phyloP scores from a whole-genome alignment of 306 rosid species.

The Rosa persica region DNA sequence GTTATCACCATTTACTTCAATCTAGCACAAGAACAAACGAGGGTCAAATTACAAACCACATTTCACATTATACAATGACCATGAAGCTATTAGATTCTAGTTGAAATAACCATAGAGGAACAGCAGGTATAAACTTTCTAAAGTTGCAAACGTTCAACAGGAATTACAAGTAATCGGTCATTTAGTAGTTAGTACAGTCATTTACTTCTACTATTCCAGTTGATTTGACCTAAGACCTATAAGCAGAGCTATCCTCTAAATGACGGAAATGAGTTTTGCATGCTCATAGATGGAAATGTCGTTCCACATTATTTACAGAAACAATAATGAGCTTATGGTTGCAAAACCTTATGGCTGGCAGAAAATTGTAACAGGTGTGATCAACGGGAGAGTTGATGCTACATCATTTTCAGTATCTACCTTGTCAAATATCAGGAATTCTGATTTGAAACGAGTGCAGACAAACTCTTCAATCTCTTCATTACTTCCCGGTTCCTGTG shows the following conservation, averaged over 20 bases:
- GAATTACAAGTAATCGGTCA: background rate
- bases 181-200: background rate
- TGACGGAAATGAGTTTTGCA: background rate
- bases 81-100: background rate
- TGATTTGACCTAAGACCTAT: background rate
- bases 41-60: background rate
- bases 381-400: background rate
- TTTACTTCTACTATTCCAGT: background rate
- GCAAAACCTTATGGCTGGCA: background rate
- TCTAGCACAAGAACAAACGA: slow-evolving; percentile 30
- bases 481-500: slow-evolving; percentile 82
- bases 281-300: background rate
- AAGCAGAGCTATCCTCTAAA: background rate
- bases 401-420: slow-evolving; percentile 27
- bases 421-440: slow-evolving; percentile 88
- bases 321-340: background rate
- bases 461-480: slow-evolving; percentile 74
- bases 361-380: background rate
- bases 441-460: slow-evolving; percentile 82
- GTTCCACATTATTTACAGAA: background rate
- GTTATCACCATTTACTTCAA: slow-evolving; percentile 78
- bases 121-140: background rate
- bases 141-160: background rate
- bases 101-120: background rate
- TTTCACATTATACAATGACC: background rate